These are phyloP conservation scores for Globisporangium ultimum DNA, from an alignment of 352 stramenopile genomes.

Conservation along the genomic window DNA sequence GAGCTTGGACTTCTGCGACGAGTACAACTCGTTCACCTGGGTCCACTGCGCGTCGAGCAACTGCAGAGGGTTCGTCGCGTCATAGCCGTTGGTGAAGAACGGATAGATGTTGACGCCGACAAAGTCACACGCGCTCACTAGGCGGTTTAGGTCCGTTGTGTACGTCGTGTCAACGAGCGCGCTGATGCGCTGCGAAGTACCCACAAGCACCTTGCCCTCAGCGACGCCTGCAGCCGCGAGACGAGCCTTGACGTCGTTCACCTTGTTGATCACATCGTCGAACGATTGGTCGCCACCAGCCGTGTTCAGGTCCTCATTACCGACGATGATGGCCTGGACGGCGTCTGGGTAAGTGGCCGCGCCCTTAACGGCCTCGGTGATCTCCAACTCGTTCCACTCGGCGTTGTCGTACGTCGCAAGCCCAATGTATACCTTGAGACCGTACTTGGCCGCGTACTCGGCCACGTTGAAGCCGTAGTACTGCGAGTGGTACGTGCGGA, in stretches of 20 bases:
- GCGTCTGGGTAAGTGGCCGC: constrained; percentile 41
- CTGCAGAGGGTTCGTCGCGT: constrained; percentile 31
- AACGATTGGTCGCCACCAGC: constrained; percentile 17
- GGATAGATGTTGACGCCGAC: constrained; percentile 75
- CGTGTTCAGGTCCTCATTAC: constrained; percentile 40
- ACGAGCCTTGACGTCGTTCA: constrained; percentile 23
- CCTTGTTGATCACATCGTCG: constrained; percentile 23
- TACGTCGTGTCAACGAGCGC: constrained; percentile 42
- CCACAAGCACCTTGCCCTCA: constrained; percentile 38
- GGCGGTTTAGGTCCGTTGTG: constrained; percentile 22
- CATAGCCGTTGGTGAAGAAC: constrained; percentile 61
- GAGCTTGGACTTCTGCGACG: constrained; percentile 22
- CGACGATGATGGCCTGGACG: constrained; percentile 45
- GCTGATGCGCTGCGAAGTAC: constrained; percentile 48
- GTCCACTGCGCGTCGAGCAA: constrained; percentile 43
- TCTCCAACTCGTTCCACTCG: constrained; percentile 44
- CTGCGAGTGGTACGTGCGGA: constrained; percentile 62
- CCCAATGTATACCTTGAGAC: constrained; percentile 53
- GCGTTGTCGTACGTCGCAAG: constrained; percentile 39
- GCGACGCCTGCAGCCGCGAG: constrained; percentile 21
- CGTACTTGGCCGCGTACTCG: constrained; percentile 39
- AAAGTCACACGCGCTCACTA: constrained; percentile 19
- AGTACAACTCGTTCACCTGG: constrained; percentile 22
- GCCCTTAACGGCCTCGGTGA: constrained; percentile 34
- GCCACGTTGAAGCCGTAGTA: constrained; percentile 45